Conservation (phyloP, 1,284 basidiomycete genomes). For the Lentinula novae-zelandiae region DNA sequence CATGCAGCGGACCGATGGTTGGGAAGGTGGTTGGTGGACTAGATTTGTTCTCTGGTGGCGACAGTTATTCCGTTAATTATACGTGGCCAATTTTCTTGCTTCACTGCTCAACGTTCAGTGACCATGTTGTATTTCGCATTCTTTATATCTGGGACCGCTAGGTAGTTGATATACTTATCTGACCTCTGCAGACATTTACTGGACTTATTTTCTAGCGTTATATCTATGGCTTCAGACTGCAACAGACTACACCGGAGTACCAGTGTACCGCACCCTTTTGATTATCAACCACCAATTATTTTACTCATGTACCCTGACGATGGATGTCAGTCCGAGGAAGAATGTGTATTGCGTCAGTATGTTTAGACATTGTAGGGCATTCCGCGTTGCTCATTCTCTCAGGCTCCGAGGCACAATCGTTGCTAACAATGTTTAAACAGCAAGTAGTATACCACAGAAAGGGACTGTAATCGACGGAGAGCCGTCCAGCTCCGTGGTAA, state of each 20-base stretch:
- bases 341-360: too few relatives aligned
- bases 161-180: background rate
- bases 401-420: background rate
- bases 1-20: slow-evolving; percentile 52
- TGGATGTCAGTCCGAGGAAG: background rate
- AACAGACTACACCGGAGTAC: too few relatives aligned
- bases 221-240: background rate
- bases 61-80: background rate
- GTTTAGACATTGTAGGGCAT: too few relatives aligned
- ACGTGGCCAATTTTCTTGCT: background rate
- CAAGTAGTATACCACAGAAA: background rate
- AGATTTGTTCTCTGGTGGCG: slow-evolving; percentile 64
- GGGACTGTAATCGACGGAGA: background rate
- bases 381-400: background rate
- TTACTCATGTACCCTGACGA: background rate
- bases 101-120: background rate
- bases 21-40: slow-evolving; percentile 61
- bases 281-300: background rate
- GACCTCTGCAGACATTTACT: background rate
- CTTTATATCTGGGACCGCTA: background rate
- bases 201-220: background rate
- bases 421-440: too few relatives aligned
- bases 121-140: background rate
- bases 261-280: background rate
- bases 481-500: slow-evolving; percentile 10